Percentiles rank a stretch among this genome's conserved stretches.
Evolutionary conservation across 441 rosid genomes (phyloP).

Genomic region (Corymbia citriodora): DNA sequence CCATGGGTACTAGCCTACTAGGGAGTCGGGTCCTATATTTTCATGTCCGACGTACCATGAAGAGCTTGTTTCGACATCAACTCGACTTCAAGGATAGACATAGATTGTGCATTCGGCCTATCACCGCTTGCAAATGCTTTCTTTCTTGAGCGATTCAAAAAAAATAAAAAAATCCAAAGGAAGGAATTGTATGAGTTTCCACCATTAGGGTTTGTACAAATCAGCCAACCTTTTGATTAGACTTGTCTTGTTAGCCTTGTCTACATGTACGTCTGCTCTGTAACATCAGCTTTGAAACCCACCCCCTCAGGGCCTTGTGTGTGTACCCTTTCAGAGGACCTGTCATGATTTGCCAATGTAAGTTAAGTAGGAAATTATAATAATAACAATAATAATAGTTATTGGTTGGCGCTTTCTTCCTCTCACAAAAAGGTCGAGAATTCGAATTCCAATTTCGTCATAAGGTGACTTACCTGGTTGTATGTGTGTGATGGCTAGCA

Average conservation of each 20-base stretch:
- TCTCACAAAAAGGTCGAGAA: too few species aligned
- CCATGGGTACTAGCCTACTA: neutral
- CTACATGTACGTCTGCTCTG: too few species aligned
- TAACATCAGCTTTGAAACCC: too few species aligned
- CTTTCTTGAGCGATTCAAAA: neutral
- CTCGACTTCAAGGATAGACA: neutral
- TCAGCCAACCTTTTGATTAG: neutral
- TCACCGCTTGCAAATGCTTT: neutral
- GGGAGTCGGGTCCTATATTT: neutral
- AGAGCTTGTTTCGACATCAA: neutral
- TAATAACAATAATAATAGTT: too few species aligned
- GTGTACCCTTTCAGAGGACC: neutral
- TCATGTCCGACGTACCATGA: neutral
- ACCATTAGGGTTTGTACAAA: accelerated
- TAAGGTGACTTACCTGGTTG: too few species aligned
- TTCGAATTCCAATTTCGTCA: too few species aligned
- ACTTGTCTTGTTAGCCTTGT: too few species aligned
- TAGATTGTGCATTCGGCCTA: neutral
- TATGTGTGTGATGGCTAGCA: too few species aligned
- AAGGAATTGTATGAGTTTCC: neutral
- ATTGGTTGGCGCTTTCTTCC: too few species aligned
- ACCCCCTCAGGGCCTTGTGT: too few species aligned
- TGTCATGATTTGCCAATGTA: neutral
- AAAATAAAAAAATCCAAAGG: neutral
- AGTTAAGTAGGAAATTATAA: neutral